These are phyloP conservation scores for Dryas integrifolia DNA, from an alignment of 331 rosid genomes.

Conservation along the genomic window DNA sequence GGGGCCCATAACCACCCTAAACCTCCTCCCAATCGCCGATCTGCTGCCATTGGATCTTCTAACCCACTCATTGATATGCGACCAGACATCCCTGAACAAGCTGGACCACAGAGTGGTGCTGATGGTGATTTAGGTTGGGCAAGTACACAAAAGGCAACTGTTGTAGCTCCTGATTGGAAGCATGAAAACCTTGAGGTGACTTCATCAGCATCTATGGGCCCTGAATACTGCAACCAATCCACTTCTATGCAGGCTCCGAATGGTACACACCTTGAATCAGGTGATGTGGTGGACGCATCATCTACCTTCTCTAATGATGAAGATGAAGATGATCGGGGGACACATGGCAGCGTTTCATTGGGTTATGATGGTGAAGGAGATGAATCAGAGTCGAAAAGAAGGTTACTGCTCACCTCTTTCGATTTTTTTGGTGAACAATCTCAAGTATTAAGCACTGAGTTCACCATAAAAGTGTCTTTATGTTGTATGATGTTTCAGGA, in stretches of 20 bases:
- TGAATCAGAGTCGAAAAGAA: constrained; percentile 91
- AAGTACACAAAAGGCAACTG: constrained; percentile 51
- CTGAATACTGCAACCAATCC: constrained; percentile 61
- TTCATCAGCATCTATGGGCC: constrained; percentile 61
- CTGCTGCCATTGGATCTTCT: constrained; percentile 51
- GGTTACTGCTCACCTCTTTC: constrained; percentile 47
- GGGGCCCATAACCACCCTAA: constrained; percentile 82
- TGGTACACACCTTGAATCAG: constrained; percentile 56
- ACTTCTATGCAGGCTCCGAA: constrained; percentile 61
- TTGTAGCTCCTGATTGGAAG: constrained; percentile 63
- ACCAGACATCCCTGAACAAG: constrained; percentile 58
- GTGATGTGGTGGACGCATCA: constrained; percentile 78
- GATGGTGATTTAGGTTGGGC: constrained; percentile 58
- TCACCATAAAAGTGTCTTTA: constrained; percentile 23
- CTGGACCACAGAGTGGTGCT: constrained; percentile 52
- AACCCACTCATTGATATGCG: constrained; percentile 60
- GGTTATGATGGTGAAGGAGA: constrained; percentile 90
- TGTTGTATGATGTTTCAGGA: constrained; percentile 49
- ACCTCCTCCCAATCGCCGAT: constrained; percentile 77
- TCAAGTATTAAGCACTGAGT: constrained; percentile 23
- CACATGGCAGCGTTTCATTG: constrained; percentile 85
- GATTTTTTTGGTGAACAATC: constrained; percentile 15
- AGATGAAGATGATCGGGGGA: constrained; percentile 84
- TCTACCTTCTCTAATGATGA: constrained; percentile 89
- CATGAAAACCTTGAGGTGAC: constrained; percentile 75